Evolutionary conservation across 1,284 basidiomycete genomes (phyloP), one percentile per base, ranked within the genome.

Genomic region (Trametes sp.): DNA sequence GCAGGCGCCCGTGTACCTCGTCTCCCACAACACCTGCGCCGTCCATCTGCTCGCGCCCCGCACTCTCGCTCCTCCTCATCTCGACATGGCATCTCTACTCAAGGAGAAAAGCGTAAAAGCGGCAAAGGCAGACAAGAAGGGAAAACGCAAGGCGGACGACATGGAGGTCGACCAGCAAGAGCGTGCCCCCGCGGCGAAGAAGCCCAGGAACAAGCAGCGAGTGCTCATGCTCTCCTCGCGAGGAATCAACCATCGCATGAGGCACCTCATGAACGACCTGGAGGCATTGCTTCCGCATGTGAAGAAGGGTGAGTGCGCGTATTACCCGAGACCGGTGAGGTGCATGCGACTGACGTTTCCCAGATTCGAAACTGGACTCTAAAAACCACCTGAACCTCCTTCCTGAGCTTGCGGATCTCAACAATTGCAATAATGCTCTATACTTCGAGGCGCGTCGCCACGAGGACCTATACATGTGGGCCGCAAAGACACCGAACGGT

Each of bases 401-500:
- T 52, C 98, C 98, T 61, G 98, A 99, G 79, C 88, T 99, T 23
- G 95, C 98, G 35, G 98, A 99, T 78, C 87, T 99, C 38, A 91
- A 98, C 79, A 98, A 97, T 74, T 99, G 98, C 81, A 98, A 98
- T 80, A 98, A 99, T 74, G 87, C 96, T 1, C 83, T 99, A 28
- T 99, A 98, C 82, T 98, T 99, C 75, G 98, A 99, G 80, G 95
- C 96, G 14, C 87, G 98, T 46, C 83, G 96, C 60, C 95, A 98
- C 73, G 95, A 98, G 75, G 98, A 99, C 74, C 83, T 99, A 51
- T 99, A 98, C 75, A 80, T 99, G 68, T 99, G 98, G 98, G 92
- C 96, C 21, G 89, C 93, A 24, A 97, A 98, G 77, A 95, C 96
- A 45, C 98, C 98, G 23, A 99, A 99, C 74, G 98, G 98, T 1